Conservation (phyloP, 306 rosid species). For the Senna siamea region DNA sequence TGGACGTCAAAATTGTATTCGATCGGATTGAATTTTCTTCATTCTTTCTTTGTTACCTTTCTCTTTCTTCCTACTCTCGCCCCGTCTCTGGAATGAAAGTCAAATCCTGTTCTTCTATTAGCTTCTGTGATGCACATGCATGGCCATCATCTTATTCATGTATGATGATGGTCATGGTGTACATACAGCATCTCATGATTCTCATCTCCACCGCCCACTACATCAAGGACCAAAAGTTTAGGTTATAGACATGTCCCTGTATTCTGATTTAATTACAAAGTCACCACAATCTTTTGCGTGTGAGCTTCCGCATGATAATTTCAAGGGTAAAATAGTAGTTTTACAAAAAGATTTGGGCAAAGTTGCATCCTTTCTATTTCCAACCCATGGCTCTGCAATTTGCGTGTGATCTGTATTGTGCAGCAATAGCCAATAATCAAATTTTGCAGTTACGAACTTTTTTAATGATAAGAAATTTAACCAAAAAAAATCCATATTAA, state of each 20-base stretch:
- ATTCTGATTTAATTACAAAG: slow-evolving; percentile 6
- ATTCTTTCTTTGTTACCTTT: slow-evolving; percentile 39
- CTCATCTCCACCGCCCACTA: not conserved
- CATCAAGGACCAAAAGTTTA: not conserved
- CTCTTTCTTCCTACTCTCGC: slow-evolving; percentile 32
- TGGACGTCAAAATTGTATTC: slow-evolving; percentile 96
- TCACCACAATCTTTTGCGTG: not conserved
- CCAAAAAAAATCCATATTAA: no score
- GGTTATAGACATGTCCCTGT: not conserved
- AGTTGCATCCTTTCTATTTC: no score
- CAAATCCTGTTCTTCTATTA: slow-evolving; percentile 58
- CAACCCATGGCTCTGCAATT: not conserved
- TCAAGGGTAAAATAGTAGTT: not conserved
- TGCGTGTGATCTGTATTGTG: not conserved
- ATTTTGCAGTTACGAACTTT: no score
- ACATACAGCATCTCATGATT: not conserved
- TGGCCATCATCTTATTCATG: slow-evolving; percentile 2
- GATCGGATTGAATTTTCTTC: slow-evolving; percentile 75
- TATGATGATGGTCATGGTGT: not conserved
- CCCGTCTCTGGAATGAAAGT: slow-evolving; percentile 48
- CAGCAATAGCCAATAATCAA: no score
- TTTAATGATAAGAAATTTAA: no score
- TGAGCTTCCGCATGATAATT: no score
- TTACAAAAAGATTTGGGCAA: not conserved
- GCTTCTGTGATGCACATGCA: not conserved